Base-by-base conservation (phyloP, 2,329 filamentous ascomycete genomes). In the Beauveria bassiana region DNA sequence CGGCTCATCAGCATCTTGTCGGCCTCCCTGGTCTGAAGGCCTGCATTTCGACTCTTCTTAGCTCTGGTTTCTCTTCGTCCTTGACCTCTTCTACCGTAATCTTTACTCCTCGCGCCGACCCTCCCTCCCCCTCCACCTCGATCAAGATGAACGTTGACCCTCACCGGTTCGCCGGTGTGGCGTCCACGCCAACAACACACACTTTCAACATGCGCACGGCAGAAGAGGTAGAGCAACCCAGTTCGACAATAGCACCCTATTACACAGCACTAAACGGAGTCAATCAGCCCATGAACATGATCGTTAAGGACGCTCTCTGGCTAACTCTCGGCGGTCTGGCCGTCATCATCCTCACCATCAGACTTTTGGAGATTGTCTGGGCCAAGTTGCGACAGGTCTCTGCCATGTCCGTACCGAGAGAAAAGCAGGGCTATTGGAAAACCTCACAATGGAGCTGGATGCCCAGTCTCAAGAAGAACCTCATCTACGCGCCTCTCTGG, bases 401-500 rank as follows among this genome's bases (percentile, higher is more conserved):
- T 22, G 79, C 84, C 65, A 86, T 88, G 83, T 78, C 77, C 3
- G 70, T 77, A 24, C 70, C 79, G 0, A 78, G 77, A 14, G 73
- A 78, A 1, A 78, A 78, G 67, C 85, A 88, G 68, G 71, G 68
- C 47, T 88, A 85, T 72, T 88, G 85, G 84, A 82, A 78, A 66
- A 69, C 70, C 24, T 78, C 81, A 16, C 81, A 85, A 69, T 85
- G 78, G 78, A 76, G 74, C 61, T 85, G 82, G 81, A 84, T 85
- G 78, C 85, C 85, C 14, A 74, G 74, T 63, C 66, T 88, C 66
- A 88, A 88, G 76, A 85, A 81, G 70, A 74, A 86, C 65, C 68
- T 89, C 62, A 72, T 73, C 53, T 77, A 88, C 66, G 85, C 86
- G 1, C 86, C 86, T 3, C 73, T 89, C 26, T 81, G 81, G 74